Conservation (phyloP, 1,284 basidiomycete species). For the Leucoagaricus sp. region DNA sequence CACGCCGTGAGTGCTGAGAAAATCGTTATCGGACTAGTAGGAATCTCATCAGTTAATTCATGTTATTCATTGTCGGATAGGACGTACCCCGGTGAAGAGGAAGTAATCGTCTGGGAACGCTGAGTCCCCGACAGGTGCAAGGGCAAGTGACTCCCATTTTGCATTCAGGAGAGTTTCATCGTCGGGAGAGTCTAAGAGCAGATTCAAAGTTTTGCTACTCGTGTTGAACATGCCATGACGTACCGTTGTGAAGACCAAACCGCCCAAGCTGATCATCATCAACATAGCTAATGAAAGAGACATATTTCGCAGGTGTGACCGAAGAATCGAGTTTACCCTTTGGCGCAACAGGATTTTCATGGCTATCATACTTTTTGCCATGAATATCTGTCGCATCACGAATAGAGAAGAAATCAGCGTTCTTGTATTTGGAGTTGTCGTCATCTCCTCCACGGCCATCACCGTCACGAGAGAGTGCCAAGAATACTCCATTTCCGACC, state of each 20-base stretch:
- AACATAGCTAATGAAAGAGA: constrained; percentile 56
- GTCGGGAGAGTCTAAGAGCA: constrained; percentile 32
- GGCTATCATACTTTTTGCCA: constrained; percentile 55
- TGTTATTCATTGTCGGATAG: background rate
- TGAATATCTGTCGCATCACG: constrained; percentile 64
- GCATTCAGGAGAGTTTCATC: constrained; percentile 60
- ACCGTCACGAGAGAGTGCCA: constrained; percentile 62
- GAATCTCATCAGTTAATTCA: background rate
- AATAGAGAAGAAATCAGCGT: constrained; percentile 62
- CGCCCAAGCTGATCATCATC: constrained; percentile 53
- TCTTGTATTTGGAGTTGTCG: constrained; percentile 59
- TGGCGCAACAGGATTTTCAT: constrained; percentile 52
- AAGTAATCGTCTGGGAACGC: constrained; percentile 64
- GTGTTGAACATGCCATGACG: constrained; percentile 7
- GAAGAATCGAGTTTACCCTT: constrained; percentile 48
- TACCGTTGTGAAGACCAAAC: constrained; percentile 64
- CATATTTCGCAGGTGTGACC: constrained; percentile 58
- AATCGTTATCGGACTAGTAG: constrained; percentile 63
- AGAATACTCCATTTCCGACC: constrained; percentile 52
- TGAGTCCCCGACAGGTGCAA: constrained; percentile 55
- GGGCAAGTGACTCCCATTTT: constrained; percentile 70
- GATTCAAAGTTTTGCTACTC: too few relatives aligned
- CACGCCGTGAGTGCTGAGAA: constrained; percentile 59
- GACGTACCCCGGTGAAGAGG: constrained; percentile 57
- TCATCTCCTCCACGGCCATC: constrained; percentile 61